phyloP scores from a whole-genome alignment of 2,329 filamentous ascomycete species.

The Colletotrichum melonis region DNA sequence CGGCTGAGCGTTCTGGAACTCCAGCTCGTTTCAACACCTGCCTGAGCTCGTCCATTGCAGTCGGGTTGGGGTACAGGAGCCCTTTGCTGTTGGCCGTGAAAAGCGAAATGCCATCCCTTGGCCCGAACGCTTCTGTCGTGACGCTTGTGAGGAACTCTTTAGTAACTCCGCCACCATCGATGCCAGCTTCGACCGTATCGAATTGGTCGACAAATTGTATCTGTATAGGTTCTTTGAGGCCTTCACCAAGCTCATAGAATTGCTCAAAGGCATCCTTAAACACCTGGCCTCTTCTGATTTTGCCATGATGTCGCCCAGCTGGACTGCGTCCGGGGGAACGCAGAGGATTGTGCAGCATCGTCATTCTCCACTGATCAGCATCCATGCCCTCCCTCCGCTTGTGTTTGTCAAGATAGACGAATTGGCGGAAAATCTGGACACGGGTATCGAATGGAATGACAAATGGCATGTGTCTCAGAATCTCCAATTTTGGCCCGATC shows the following conservation, averaged over 20 bases:
- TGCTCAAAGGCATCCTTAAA: slow-evolving; percentile 88
- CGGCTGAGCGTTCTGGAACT: slow-evolving; percentile 61
- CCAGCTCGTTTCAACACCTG: slow-evolving; percentile 66
- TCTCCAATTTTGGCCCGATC: slow-evolving; percentile 87
- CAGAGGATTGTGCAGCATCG: slow-evolving; percentile 36
- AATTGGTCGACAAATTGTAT: slow-evolving; percentile 97
- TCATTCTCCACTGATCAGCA: slow-evolving; percentile 51
- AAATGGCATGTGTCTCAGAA: slow-evolving; percentile 96
- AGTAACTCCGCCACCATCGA: slow-evolving; percentile 96
- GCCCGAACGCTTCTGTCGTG: slow-evolving; percentile 84
- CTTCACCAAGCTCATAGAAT: slow-evolving; percentile 84
- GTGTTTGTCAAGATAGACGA: slow-evolving; percentile 85
- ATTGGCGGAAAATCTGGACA: slow-evolving; percentile 93
- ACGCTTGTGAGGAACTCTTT: slow-evolving; percentile 96
- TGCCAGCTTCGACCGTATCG: slow-evolving; percentile 87
- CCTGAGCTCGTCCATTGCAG: slow-evolving; percentile 75
- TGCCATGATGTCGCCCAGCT: slow-evolving; percentile 76
- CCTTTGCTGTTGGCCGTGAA: slow-evolving; percentile 90
- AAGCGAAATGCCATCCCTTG: slow-evolving; percentile 62
- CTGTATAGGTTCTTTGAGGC: slow-evolving; percentile 93
- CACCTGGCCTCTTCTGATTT: slow-evolving; percentile 80
- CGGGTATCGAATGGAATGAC: slow-evolving; percentile 92
- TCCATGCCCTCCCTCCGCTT: slow-evolving; percentile 73
- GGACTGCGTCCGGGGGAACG: slow-evolving; percentile 47
- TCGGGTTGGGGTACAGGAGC: slow-evolving; percentile 88